phyloP scores from a whole-genome alignment of 495 filamentous ascomycete species.

The Hypoxylon perforatum region DNA sequence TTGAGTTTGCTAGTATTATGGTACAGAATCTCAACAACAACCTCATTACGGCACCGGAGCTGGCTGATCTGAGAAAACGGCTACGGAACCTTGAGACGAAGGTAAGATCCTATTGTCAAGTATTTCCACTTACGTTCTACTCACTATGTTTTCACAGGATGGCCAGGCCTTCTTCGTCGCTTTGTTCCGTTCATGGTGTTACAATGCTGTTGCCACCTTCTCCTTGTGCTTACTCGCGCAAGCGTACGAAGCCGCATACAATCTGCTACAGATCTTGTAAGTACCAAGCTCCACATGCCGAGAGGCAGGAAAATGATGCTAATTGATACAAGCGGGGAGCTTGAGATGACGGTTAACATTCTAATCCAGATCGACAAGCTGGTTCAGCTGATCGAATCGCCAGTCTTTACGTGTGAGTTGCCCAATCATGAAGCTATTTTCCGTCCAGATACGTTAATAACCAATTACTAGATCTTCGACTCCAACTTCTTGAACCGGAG shows the following conservation, averaged over 20 bases:
- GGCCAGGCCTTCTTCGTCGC: constrained; percentile 95
- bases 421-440: constrained; percentile 2
- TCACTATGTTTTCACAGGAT: constrained; percentile 66
- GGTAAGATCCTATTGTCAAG: constrained; percentile 52
- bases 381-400: constrained; percentile 96
- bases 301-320: constrained; percentile 11
- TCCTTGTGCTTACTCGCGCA: constrained; percentile 95
- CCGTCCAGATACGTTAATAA: constrained; percentile 25
- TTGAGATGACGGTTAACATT: constrained; percentile 99
- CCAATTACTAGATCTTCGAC: constrained; percentile 75
- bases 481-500: constrained; percentile 98
- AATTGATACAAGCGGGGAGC: constrained; percentile 76
- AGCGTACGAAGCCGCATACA: constrained; percentile 98
- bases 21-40: constrained; percentile 99
- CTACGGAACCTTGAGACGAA: constrained; percentile 89
- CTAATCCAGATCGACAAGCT: constrained; percentile 99
- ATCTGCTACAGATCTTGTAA: constrained; percentile 95
- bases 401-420: constrained; percentile 90
- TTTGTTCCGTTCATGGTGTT: constrained; percentile 96
- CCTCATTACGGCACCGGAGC: constrained; percentile 94
- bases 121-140: neutral
- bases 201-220: constrained; percentile 98
- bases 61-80: constrained; percentile 89
- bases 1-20: constrained; percentile 99
- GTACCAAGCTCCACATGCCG: constrained; percentile 34